These are phyloP conservation scores for Stagonosporopsis vannaccii DNA, from an alignment of 2,329 filamentous ascomycete genomes.

Conservation along the genomic window DNA sequence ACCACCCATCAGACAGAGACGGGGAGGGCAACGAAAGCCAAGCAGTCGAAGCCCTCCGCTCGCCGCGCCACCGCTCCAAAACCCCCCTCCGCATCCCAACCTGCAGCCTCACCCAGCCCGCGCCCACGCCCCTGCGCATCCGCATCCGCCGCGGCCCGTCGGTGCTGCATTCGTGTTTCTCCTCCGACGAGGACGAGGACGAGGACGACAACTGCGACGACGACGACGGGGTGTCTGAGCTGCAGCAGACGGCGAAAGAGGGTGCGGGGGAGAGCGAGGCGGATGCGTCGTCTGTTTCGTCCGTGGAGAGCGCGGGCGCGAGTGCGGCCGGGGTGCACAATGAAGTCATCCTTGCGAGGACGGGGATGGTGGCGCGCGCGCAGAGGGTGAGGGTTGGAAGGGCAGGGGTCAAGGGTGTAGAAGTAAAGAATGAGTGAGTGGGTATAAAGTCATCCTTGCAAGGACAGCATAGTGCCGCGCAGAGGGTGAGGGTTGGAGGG, in stretches of 20 bases:
- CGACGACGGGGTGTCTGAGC: no score
- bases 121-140: neutral
- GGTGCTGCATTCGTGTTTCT: conserved; percentile 18
- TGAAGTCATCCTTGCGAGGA: neutral
- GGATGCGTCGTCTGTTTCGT: neutral
- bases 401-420: neutral
- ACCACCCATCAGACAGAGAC: neutral
- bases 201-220: no score
- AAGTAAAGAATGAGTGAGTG: neutral
- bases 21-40: no score
- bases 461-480: conserved; percentile 1
- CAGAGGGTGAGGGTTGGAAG: conserved; percentile 1
- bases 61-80: conserved; percentile 18
- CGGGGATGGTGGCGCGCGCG: neutral
- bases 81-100: conserved; percentile 23
- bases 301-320: neutral
- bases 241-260: neutral
- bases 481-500: conserved; percentile 1
- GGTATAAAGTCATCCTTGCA: neutral
- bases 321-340: neutral
- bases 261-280: neutral
- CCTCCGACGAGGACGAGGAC: neutral
- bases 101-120: neutral
- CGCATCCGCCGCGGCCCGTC: neutral
- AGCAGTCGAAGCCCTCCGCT: conserved; percentile 8